Conservation (phyloP, 129 eudicot genomes). For the Erigeron canadensis region DNA sequence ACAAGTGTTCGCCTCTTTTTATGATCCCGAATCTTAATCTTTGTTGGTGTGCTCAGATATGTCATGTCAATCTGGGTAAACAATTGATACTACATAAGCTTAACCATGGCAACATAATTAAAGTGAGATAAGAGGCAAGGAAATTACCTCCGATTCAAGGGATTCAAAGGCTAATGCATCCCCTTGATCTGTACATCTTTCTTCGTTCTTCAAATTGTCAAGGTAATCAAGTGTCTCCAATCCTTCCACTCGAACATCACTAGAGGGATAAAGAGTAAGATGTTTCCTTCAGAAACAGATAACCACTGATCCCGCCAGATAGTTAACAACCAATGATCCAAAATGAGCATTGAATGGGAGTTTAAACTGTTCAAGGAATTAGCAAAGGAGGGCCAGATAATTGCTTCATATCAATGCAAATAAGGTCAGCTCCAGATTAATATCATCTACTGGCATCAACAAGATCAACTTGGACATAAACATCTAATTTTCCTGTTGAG, state of each 20-base stretch:
- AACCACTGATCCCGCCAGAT: not conserved
- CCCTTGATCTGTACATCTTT: conserved; percentile 70
- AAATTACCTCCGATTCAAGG: conserved; percentile 71
- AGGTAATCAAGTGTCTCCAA: conserved; percentile 78
- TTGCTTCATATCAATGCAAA: no score
- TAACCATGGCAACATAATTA: not conserved
- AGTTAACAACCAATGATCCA: no score
- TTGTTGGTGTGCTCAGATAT: no score
- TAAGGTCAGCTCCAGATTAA: no score
- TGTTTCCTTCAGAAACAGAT: not conserved
- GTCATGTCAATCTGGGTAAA: conserved; percentile 55
- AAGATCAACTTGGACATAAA: no score
- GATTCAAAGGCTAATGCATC: conserved; percentile 42
- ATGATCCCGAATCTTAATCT: no score
- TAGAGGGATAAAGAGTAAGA: conserved; percentile 26
- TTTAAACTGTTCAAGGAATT: no score
- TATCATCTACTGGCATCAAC: no score
- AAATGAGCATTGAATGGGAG: not conserved
- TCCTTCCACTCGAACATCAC: conserved; percentile 89
- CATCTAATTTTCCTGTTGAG: no score
- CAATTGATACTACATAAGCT: conserved; percentile 4
- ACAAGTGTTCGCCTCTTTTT: no score
- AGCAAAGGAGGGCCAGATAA: not conserved
- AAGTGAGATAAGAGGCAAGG: not conserved
- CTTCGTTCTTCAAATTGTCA: conserved; percentile 67